phyloP scores from a whole-genome alignment of 768 basidiomycete species.

The Boletus eberwhitei region DNA sequence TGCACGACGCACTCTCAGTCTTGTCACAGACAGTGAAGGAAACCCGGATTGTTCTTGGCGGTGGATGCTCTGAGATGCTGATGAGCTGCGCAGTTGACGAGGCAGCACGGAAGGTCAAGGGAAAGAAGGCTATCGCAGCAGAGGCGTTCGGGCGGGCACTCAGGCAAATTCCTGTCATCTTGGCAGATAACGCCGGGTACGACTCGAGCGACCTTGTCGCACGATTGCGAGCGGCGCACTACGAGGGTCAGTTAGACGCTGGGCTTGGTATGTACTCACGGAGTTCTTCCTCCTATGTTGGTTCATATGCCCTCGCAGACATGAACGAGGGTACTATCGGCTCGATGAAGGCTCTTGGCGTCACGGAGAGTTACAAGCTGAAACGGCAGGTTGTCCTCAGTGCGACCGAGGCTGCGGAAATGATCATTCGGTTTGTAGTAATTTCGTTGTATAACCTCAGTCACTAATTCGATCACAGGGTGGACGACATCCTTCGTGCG shows the following conservation, averaged over 20 bases:
- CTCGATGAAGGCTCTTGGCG: slow-evolving; percentile 82
- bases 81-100: slow-evolving; percentile 96
- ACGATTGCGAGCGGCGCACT: slow-evolving; percentile 88
- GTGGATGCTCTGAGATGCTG: slow-evolving; percentile 97
- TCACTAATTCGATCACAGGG: slow-evolving; percentile 42
- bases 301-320: slow-evolving; percentile 43
- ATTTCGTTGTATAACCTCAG: not conserved
- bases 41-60: slow-evolving; percentile 90
- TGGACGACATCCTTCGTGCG: slow-evolving; percentile 88
- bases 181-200: slow-evolving; percentile 97
- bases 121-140: slow-evolving; percentile 94
- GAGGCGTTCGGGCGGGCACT: slow-evolving; percentile 89
- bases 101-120: slow-evolving; percentile 75
- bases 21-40: slow-evolving; percentile 98
- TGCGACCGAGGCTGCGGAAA: slow-evolving; percentile 95
- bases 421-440: slow-evolving; percentile 82
- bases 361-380: slow-evolving; percentile 97
- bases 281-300: not conserved
- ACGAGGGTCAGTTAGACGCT: slow-evolving; percentile 80
- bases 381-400: slow-evolving; percentile 94
- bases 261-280: slow-evolving; percentile 67
- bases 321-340: slow-evolving; percentile 85
- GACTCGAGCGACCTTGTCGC: slow-evolving; percentile 96
- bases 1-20: slow-evolving; percentile 97
- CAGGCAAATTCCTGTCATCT: slow-evolving; percentile 91